Conservation (phyloP, 371 early-diverging fungal species). For the Syncephalastrum contaminatum region DNA sequence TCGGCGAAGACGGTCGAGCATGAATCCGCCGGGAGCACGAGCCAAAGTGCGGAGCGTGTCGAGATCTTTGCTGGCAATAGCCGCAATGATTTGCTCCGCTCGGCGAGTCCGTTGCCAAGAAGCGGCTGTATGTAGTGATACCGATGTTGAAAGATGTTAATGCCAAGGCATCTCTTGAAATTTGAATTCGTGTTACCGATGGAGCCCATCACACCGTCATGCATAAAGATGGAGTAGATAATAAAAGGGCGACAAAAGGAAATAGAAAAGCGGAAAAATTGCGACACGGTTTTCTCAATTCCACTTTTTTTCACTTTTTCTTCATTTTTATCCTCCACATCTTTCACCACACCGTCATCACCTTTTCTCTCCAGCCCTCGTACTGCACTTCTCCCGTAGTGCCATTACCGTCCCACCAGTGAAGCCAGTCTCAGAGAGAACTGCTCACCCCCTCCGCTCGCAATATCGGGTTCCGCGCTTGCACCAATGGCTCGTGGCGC, state of each 20-base stretch:
- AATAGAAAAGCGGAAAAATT: not conserved
- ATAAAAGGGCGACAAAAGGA: slow-evolving; percentile 1
- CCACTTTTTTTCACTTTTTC: too few species aligned
- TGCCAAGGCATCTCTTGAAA: not conserved
- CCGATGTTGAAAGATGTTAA: not conserved
- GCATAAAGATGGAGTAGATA: slow-evolving; percentile 12
- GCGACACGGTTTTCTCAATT: too few species aligned
- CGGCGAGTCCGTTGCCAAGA: slow-evolving; percentile 32
- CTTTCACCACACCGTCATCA: too few species aligned
- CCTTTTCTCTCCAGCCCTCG: too few species aligned
- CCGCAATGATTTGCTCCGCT: slow-evolving; percentile 27
- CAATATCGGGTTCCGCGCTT: too few species aligned
- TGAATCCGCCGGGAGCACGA: slow-evolving; percentile 35
- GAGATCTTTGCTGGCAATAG: slow-evolving; percentile 31
- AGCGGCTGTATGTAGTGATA: not conserved
- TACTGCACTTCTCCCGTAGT: too few species aligned
- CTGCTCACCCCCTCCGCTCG: too few species aligned
- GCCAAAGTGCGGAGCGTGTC: slow-evolving; percentile 29
- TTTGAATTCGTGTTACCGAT: slow-evolving; percentile 16
- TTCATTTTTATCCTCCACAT: too few species aligned
- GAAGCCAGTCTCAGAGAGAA: too few species aligned
- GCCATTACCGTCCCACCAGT: too few species aligned
- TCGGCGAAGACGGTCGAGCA: slow-evolving; percentile 34
- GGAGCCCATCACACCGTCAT: slow-evolving; percentile 24
- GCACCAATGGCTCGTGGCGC: too few species aligned